Conservation (phyloP, 1,139 yeast genomes). For the Groenewaldozyma auringiensis region DNA sequence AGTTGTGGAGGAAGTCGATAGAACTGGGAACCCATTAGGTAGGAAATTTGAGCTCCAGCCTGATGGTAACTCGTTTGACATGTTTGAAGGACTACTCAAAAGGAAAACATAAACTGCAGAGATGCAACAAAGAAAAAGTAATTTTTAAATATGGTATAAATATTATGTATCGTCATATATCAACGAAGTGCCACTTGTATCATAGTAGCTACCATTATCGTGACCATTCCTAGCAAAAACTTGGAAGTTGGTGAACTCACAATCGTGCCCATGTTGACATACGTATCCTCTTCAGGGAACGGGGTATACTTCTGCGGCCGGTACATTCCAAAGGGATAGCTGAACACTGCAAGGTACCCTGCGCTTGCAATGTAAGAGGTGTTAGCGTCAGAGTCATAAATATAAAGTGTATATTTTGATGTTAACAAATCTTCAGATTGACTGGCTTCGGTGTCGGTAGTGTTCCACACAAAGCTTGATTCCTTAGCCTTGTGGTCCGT, state of each 20-base stretch:
- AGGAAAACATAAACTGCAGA: conserved; percentile 29
- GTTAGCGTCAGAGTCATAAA: conserved; percentile 30
- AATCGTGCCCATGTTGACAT: conserved; percentile 16
- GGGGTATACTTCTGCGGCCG: conserved; percentile 32
- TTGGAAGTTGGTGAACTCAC: conserved; percentile 17
- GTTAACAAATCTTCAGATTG: conserved; percentile 24
- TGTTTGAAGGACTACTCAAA: conserved; percentile 85
- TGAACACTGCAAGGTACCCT: conserved; percentile 30
- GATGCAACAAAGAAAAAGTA: background rate
- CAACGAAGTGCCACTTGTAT: conserved; percentile 11
- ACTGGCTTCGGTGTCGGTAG: conserved; percentile 26
- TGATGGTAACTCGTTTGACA: conserved; percentile 95
- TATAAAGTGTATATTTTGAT: conserved; percentile 31
- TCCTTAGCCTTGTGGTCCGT: conserved; percentile 27
- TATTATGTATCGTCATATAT: too few relatives aligned
- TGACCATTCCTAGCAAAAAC: conserved; percentile 17
- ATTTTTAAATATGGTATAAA: too few relatives aligned
- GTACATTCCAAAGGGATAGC: conserved; percentile 32
- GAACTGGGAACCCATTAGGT: conserved; percentile 42
- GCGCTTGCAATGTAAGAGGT: conserved; percentile 27
- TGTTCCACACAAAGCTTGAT: conserved; percentile 34
- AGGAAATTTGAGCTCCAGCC: conserved; percentile 70
- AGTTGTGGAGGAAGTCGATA: conserved; percentile 57
- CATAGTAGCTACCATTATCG: conserved; percentile 12
- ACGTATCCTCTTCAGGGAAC: conserved; percentile 23